Conservation (phyloP, 345 rosid species). For the Moringa oleifera region DNA sequence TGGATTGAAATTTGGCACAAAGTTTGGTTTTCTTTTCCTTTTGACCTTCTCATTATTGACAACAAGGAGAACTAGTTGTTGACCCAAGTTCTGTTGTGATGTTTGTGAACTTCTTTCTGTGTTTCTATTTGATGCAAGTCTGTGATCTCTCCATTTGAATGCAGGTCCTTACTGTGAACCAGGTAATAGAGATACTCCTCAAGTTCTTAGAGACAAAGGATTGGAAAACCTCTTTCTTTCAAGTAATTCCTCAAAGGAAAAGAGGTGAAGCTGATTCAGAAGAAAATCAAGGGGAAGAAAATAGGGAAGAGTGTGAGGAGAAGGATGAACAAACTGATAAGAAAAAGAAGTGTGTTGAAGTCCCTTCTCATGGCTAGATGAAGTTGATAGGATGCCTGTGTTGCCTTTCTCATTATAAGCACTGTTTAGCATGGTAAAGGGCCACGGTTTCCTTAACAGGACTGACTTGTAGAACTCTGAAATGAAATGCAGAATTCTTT, state of each 20-base stretch:
- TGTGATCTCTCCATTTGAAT: neutral
- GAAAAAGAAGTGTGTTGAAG: conserved; percentile 51
- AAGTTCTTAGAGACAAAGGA: conserved; percentile 75
- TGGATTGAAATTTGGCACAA: neutral
- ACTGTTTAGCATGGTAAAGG: too few relatives aligned
- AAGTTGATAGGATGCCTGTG: neutral
- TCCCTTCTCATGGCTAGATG: conserved; percentile 27
- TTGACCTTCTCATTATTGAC: neutral
- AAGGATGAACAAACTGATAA: conserved; percentile 37
- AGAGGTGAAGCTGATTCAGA: conserved; percentile 35
- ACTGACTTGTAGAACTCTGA: too few relatives aligned
- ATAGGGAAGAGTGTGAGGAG: conserved; percentile 23
- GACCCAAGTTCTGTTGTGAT: neutral
- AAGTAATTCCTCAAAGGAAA: conserved; percentile 91
- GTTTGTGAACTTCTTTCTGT: conserved; percentile 1
- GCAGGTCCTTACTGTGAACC: conserved; percentile 96
- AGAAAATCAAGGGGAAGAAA: conserved; percentile 24
- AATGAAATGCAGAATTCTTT: too few relatives aligned
- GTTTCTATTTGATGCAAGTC: neutral
- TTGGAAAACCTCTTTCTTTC: conserved; percentile 84
- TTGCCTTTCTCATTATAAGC: too few relatives aligned
- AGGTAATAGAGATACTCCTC: conserved; percentile 86
- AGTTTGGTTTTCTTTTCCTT: neutral
- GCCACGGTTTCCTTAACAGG: too few relatives aligned
- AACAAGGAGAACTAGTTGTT: neutral